A percentile compares a stretch with the other conserved stretches of the same genome.
These are phyloP conservation scores for Diplocarpon rosae DNA, from an alignment of 2,329 filamentous ascomycete genomes.

Conservation along the genomic window DNA sequence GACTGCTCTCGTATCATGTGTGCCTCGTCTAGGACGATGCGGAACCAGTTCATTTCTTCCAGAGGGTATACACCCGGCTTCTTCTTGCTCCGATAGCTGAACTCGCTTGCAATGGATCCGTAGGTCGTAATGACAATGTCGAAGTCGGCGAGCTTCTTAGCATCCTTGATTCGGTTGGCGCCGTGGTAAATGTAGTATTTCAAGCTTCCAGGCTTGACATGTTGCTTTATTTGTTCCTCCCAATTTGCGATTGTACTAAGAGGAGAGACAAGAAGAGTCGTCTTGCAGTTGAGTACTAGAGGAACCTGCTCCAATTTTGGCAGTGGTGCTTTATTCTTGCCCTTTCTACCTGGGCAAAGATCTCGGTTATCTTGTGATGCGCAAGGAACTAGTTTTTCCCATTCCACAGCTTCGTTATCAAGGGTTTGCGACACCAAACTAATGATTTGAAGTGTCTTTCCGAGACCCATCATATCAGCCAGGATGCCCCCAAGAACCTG, in stretches of 20 bases:
- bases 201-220: constrained; percentile 55
- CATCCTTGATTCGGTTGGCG: constrained; percentile 57
- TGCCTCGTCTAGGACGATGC: constrained; percentile 87
- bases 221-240: constrained; percentile 82
- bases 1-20: constrained; percentile 84
- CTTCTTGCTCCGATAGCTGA: constrained; percentile 49
- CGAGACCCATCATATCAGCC: constrained; percentile 83
- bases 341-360: constrained; percentile 22
- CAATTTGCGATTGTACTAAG: constrained; percentile 89
- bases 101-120: constrained; percentile 73
- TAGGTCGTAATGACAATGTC: constrained; percentile 92
- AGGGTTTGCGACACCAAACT: constrained; percentile 62
- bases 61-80: constrained; percentile 55
- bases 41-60: constrained; percentile 78
- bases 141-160: constrained; percentile 55
- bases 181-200: constrained; percentile 83
- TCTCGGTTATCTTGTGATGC: constrained; percentile 21
- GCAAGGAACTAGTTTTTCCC: constrained; percentile 42
- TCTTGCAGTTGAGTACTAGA: constrained; percentile 57
- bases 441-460: constrained; percentile 77
- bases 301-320: constrained; percentile 27
- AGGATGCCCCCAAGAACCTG: constrained; percentile 64
- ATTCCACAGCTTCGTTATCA: constrained; percentile 45
- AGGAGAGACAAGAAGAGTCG: constrained; percentile 79
- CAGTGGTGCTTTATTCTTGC: constrained; percentile 19